Evolutionary conservation across 352 stramenopile genomes (phyloP).

Genomic region (Phytopythium boreale): DNA sequence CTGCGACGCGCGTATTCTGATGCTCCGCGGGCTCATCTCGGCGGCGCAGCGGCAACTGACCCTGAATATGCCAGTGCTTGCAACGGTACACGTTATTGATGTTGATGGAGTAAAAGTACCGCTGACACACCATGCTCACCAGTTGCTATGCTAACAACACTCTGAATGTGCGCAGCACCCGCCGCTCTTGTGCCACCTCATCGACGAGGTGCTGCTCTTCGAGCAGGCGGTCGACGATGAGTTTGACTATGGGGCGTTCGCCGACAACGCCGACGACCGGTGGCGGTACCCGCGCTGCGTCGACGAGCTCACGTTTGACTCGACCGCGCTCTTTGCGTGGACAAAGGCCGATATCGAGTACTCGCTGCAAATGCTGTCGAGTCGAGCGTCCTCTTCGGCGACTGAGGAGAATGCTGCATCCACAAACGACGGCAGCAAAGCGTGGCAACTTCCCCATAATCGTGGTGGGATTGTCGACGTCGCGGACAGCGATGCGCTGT

Average conservation of each 20-base stretch:
- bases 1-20: conserved; percentile 55
- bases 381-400: conserved; percentile 3
- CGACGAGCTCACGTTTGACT: conserved; percentile 54
- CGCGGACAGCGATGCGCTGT: not conserved
- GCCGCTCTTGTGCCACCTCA: conserved; percentile 59
- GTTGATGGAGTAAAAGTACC: not conserved
- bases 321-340: conserved; percentile 61
- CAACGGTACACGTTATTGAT: conserved; percentile 25
- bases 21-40: conserved; percentile 46
- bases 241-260: conserved; percentile 57
- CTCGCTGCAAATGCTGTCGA: conserved; percentile 36
- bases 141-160: conserved; percentile 2
- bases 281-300: conserved; percentile 49
- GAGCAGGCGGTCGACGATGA: conserved; percentile 61
- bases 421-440: conserved; percentile 9
- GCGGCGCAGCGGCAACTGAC: conserved; percentile 46
- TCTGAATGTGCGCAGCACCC: conserved; percentile 23
- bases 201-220: conserved; percentile 78
- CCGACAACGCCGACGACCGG: conserved; percentile 23
- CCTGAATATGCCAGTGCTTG: conserved; percentile 38
- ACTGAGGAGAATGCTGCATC: conserved; percentile 3
- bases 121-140: not conserved
- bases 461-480: not conserved
- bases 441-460: not conserved
- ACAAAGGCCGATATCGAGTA: conserved; percentile 58